These are phyloP conservation scores for Fraxinus sp. DNA, from an alignment of 305 asterid genomes.

Conservation along the genomic window DNA sequence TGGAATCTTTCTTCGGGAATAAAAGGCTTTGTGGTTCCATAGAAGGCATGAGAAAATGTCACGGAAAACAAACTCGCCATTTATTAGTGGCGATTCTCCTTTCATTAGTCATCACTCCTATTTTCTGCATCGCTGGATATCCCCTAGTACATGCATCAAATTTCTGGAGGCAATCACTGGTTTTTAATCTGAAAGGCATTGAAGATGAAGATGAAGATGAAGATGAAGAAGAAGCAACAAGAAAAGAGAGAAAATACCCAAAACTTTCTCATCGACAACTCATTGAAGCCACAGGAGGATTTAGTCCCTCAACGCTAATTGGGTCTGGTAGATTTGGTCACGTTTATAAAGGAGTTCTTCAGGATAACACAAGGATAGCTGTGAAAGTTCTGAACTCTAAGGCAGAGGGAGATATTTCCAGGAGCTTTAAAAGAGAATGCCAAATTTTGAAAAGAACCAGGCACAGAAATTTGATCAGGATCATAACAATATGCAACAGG, in stretches of 20 bases:
- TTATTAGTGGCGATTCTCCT: slow-evolving; percentile 60
- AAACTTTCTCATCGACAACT: slow-evolving; percentile 59
- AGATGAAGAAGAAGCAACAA: slow-evolving; percentile 35
- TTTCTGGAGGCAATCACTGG: slow-evolving; percentile 32
- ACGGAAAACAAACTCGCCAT: slow-evolving; percentile 33
- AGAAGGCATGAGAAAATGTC: slow-evolving; percentile 46
- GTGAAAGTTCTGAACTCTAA: slow-evolving; percentile 46
- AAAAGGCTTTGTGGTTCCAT: slow-evolving; percentile 59
- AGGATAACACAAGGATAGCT: slow-evolving; percentile 58
- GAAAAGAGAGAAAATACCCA: slow-evolving; percentile 53
- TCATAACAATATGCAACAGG: slow-evolving; percentile 68
- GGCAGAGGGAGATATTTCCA: slow-evolving; percentile 34
- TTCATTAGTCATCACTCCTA: slow-evolving; percentile 52
- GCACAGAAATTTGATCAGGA: slow-evolving; percentile 71
- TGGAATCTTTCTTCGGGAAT: slow-evolving; percentile 59
- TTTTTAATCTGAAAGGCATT: slow-evolving; percentile 26
- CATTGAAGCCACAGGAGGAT: slow-evolving; percentile 70
- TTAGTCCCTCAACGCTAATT: slow-evolving; percentile 49
- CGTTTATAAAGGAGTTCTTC: slow-evolving; percentile 69
- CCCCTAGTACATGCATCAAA: slow-evolving; percentile 44
- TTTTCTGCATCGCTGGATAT: slow-evolving; percentile 57
- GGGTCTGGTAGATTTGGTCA: slow-evolving; percentile 73
- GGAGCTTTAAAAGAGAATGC: slow-evolving; percentile 77
- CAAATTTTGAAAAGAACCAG: slow-evolving; percentile 64
- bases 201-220: slow-evolving; percentile 21